Conservation (phyloP, 2,329 filamentous ascomycete genomes). For the Fusarium pseudoanthophilum region DNA sequence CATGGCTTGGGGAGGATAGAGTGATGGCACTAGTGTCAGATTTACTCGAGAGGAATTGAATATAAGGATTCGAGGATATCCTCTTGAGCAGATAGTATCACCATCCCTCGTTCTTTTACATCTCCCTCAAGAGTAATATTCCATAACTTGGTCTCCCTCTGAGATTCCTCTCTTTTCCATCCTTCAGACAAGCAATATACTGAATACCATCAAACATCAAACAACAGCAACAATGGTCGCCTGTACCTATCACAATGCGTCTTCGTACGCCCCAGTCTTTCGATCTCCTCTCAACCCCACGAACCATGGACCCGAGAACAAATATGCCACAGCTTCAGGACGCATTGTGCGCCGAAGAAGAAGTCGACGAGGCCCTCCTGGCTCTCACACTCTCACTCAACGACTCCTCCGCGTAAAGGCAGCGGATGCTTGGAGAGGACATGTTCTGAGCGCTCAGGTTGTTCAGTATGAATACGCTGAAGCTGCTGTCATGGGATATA, state of each 20-base stretch:
- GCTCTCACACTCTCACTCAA: slow-evolving; percentile 53
- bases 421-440: slow-evolving; percentile 53
- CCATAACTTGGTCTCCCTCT: neutral
- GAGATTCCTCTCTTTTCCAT: slow-evolving; percentile 6
- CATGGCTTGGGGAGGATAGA: slow-evolving; percentile 27
- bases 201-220: slow-evolving; percentile 6
- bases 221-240: slow-evolving; percentile 27
- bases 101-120: slow-evolving; percentile 17
- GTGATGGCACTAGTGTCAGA: slow-evolving; percentile 9
- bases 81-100: slow-evolving; percentile 23
- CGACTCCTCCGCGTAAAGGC: slow-evolving; percentile 56
- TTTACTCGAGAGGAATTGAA: slow-evolving; percentile 33
- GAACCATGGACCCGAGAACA: slow-evolving; percentile 26
- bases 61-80: slow-evolving; percentile 37
- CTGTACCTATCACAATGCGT: slow-evolving; percentile 28
- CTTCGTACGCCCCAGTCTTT: slow-evolving; percentile 39
- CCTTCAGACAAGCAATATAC: slow-evolving; percentile 9
- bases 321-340: slow-evolving; percentile 14
- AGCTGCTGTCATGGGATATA: slow-evolving; percentile 9
- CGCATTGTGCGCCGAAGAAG: slow-evolving; percentile 38
- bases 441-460: slow-evolving; percentile 46
- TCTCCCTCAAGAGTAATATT: slow-evolving; percentile 33
- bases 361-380: slow-evolving; percentile 25
- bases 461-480: slow-evolving; percentile 36
- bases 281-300: slow-evolving; percentile 47